Conservation (phyloP, 805 yeast species). For the Lipomyces yamadae region DNA sequence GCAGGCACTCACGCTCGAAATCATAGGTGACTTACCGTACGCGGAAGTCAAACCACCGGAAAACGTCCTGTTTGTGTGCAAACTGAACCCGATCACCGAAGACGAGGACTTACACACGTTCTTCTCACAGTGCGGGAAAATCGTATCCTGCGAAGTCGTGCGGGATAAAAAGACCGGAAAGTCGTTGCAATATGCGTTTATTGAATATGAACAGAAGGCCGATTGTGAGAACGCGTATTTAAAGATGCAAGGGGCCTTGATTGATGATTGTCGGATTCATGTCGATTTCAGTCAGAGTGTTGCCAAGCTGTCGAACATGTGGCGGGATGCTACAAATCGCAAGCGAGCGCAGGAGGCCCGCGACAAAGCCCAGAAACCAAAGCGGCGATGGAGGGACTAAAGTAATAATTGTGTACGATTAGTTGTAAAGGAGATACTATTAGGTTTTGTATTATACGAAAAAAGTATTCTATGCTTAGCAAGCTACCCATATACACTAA, state of each 20-base stretch:
- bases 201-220: constrained; percentile 56
- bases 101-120: constrained; percentile 60
- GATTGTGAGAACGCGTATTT: constrained; percentile 66
- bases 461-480: neutral
- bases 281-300: constrained; percentile 71
- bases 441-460: neutral
- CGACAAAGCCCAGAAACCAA: neutral
- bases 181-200: constrained; percentile 65
- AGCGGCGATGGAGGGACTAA: constrained; percentile 24
- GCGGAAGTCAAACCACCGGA: constrained; percentile 66
- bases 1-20: constrained; percentile 65
- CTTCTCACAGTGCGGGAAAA: constrained; percentile 65
- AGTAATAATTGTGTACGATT: neutral
- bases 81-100: constrained; percentile 64
- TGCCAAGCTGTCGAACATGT: constrained; percentile 43
- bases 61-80: constrained; percentile 64
- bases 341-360: constrained; percentile 26
- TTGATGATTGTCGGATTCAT: constrained; percentile 66
- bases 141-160: constrained; percentile 58
- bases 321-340: constrained; percentile 28
- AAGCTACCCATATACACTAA: neutral
- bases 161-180: constrained; percentile 55
- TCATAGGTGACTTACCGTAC: constrained; percentile 65
- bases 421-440: neutral
- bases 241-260: constrained; percentile 64